Conservation (phyloP, 2,329 filamentous ascomycete species). For the Monosporascus sp. region DNA sequence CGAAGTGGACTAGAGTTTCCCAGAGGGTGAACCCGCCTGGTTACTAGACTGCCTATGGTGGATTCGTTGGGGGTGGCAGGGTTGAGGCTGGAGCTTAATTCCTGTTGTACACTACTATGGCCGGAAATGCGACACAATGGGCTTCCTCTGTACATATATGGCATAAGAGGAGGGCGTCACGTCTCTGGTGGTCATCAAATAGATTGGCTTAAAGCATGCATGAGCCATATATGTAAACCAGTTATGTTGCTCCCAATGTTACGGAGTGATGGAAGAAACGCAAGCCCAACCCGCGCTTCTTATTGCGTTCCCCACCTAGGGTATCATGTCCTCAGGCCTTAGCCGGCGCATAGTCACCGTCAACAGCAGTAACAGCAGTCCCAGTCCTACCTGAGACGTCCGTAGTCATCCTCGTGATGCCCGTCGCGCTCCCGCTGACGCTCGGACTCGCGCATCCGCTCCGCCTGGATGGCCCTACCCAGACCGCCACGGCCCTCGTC, state of each 20-base stretch:
- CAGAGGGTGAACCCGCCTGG: conserved; percentile 92
- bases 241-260: neutral
- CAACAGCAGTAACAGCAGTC: too few relatives aligned
- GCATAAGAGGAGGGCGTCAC: neutral
- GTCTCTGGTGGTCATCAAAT: neutral
- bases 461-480: conserved; percentile 65
- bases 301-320: neutral
- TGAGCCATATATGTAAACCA: neutral
- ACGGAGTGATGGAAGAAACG: neutral
- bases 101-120: conserved; percentile 18
- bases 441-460: conserved; percentile 39
- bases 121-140: neutral
- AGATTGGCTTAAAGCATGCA: neutral
- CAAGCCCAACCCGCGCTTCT: neutral
- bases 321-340: neutral
- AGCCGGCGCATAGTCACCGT: too few relatives aligned
- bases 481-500: conserved; percentile 91
- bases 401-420: conserved; percentile 53
- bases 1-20: conserved; percentile 93
- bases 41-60: conserved; percentile 53
- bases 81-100: neutral
- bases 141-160: conserved; percentile 5
- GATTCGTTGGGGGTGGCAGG: neutral
- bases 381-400: conserved; percentile 43
- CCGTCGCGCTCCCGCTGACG: conserved; percentile 28